Evolutionary conservation across 179 eudicot species (phyloP), one percentile per base, ranked within the genome.

Genomic region (Drosera spatulata): DNA sequence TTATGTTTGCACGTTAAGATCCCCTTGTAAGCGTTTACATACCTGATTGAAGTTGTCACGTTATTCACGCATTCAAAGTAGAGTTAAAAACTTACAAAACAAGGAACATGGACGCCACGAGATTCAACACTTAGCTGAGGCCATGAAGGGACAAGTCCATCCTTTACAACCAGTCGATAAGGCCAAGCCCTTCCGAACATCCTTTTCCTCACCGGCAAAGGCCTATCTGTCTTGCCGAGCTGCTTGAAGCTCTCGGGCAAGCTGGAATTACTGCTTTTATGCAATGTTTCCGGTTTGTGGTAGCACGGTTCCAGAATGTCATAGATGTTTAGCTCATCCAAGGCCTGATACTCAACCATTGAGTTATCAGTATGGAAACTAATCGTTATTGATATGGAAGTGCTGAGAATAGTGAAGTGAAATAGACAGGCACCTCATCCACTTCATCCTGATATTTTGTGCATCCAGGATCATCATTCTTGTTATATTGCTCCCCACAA

Each of bases 51-150:
- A 22, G 33, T 22, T 22, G 33, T 22, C 1, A 22, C 33, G 33
- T 22, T n/a, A n/a, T n/a, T n/a, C n/a, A n/a, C n/a, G 33, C 33
- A 22, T 22, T 22, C 33, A 22, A 22, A 22, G 33, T 22, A 22
- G 33, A 22, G 33, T 22, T 22, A 22, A 22, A 22, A 22, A 63
- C 91, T 78, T 79, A 91, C 98, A 6, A 86, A 84, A 69, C 98
- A 91, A 3, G 96, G 95, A 54, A 86, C 93, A 1, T 63, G 56
- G 39, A 77, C 64, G 10, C 81, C 72, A 43, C 81, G 81, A 67
- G 43, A 39, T 41, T 55, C 58, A 59, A 53, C 61, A 14, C 74
- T 73, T 14, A 68, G 69, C 64, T 82, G 62, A 3, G 82, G 82
- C 82, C 82, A 79, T 5, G 77, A 72, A 42, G 77, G 82, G 12